These are phyloP conservation scores for Hypholoma sublateritium DNA, from an alignment of 768 basidiomycete species.

Conservation along the genomic window DNA sequence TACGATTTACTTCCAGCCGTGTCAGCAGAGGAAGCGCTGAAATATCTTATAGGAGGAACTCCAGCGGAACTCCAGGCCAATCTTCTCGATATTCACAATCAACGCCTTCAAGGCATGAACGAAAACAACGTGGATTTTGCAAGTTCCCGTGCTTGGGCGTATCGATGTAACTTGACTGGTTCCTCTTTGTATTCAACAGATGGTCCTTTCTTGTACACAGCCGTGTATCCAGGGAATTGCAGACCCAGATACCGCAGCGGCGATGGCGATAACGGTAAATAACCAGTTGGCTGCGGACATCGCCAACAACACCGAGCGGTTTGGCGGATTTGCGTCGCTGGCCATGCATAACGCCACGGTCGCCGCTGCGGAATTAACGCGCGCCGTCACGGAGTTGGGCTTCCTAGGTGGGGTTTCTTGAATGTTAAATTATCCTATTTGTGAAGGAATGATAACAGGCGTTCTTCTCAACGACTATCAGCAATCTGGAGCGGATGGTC, in stretches of 20 bases:
- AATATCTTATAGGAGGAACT: constrained; percentile 25
- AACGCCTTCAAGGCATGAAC: constrained; percentile 35
- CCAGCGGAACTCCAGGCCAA: constrained; percentile 29
- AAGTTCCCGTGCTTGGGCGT: background rate
- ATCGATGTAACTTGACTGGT: background rate
- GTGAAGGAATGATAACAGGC: constrained; percentile 18
- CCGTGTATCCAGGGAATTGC: constrained; percentile 41
- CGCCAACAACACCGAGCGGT: constrained; percentile 37
- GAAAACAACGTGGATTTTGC: constrained; percentile 38
- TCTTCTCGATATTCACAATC: constrained; percentile 38
- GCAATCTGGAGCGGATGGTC: constrained; percentile 37
- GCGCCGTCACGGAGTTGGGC: constrained; percentile 38
- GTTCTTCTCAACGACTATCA: constrained; percentile 45
- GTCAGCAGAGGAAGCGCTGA: background rate
- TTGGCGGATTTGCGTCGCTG: constrained; percentile 41
- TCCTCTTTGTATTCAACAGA: constrained; percentile 18
- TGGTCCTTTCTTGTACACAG: constrained; percentile 37
- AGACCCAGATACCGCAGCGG: constrained; percentile 30
- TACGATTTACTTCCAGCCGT: background rate
- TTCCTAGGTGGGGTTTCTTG: constrained; percentile 28
- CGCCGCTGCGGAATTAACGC: constrained; percentile 39
- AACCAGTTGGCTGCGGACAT: constrained; percentile 36
- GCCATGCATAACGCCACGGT: constrained; percentile 45
- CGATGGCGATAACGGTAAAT: constrained; percentile 34
- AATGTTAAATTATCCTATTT: background rate